These are phyloP conservation scores for Nevesoporus exiguus DNA, from an alignment of 768 basidiomycete species.

Conservation along the genomic window DNA sequence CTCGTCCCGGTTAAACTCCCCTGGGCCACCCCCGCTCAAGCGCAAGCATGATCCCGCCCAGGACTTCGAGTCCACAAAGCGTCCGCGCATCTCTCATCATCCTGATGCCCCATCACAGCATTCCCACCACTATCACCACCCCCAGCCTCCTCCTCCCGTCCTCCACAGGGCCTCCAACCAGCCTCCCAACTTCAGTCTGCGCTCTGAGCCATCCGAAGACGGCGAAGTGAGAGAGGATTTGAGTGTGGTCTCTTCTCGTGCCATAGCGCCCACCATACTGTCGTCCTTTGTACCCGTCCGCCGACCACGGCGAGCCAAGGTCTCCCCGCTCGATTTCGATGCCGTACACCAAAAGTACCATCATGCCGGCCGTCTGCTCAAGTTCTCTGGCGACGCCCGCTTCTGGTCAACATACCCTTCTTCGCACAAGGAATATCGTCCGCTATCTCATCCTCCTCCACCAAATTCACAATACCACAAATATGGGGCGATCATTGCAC, in stretches of 20 bases:
- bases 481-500: constrained; percentile 69
- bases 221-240: constrained; percentile 46
- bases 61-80: constrained; percentile 30
- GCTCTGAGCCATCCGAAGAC: constrained; percentile 44
- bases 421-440: constrained; percentile 59
- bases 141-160: constrained; percentile 21
- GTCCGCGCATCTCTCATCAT: constrained; percentile 27
- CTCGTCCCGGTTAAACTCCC: constrained; percentile 42
- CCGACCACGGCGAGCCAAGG: constrained; percentile 61
- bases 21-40: constrained; percentile 34
- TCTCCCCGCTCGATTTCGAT: constrained; percentile 47
- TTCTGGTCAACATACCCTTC: constrained; percentile 72
- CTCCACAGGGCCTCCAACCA: constrained; percentile 22
- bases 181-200: constrained; percentile 23
- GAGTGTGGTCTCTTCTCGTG: constrained; percentile 16
- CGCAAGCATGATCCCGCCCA: constrained; percentile 34
- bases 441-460: constrained; percentile 60
- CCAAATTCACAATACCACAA: constrained; percentile 71
- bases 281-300: constrained; percentile 52
- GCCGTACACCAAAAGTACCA: constrained; percentile 69
- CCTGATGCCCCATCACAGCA: constrained; percentile 27
- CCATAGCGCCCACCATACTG: constrained; percentile 31
- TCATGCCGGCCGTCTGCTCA: constrained; percentile 65
- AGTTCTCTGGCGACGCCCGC: constrained; percentile 80
- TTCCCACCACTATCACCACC: constrained; percentile 29